Conservation (phyloP, 2,329 filamentous ascomycete species). For the Phaeosphaeriaceae sp. region DNA sequence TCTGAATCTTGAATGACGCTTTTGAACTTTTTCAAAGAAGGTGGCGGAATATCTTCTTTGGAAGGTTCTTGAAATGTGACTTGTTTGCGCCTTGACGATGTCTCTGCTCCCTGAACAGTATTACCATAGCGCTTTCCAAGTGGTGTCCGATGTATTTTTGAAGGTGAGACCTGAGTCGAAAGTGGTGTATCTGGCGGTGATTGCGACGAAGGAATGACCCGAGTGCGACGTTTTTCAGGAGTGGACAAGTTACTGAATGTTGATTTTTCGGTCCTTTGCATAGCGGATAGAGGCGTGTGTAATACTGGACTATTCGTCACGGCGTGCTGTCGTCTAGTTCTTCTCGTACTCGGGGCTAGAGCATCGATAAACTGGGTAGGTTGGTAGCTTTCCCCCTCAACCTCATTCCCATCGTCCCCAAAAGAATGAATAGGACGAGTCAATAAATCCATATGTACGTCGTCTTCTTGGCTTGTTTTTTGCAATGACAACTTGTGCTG, state of each 20-base stretch:
- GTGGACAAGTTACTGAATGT: conserved; percentile 41
- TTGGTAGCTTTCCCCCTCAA: conserved; percentile 32
- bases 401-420: conserved; percentile 8
- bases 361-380: conserved; percentile 38
- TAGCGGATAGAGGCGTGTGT: neutral
- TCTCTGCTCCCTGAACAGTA: conserved; percentile 17
- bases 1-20: conserved; percentile 43
- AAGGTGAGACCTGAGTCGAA: conserved; percentile 34
- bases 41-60: conserved; percentile 16
- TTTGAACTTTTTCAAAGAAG: conserved; percentile 30
- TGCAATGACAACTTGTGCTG: too few relatives aligned
- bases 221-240: conserved; percentile 37
- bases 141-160: conserved; percentile 20
- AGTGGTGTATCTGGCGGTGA: conserved; percentile 40
- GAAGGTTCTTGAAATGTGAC: conserved; percentile 32
- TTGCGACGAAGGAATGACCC: conserved; percentile 46
- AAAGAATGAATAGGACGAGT: conserved; percentile 8
- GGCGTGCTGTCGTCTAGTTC: conserved; percentile 11
- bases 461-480: too few relatives aligned
- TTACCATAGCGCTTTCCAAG: conserved; percentile 23
- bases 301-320: conserved; percentile 3
- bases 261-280: conserved; percentile 13
- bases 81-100: conserved; percentile 39
- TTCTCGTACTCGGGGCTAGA: conserved; percentile 18
- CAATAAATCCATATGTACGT: too few relatives aligned